Evolutionary conservation across 495 filamentous ascomycete species (phyloP).

Genomic region (Staphylotrichum longicolle): DNA sequence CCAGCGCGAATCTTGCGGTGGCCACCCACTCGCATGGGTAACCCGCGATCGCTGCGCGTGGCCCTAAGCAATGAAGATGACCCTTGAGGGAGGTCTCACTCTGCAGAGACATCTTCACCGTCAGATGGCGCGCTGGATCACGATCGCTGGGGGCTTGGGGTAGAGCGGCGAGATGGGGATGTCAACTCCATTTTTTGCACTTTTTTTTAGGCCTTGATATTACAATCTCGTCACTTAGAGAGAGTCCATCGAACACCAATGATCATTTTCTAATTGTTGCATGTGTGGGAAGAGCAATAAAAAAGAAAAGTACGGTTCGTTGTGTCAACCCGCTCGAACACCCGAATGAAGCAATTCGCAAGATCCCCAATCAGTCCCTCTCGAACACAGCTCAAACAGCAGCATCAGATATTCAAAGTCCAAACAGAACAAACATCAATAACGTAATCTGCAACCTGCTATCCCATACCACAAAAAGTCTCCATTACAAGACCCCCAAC

Average conservation of each 20-base stretch:
- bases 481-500: conserved; percentile 9
- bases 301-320: no score
- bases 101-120: conserved; percentile 54
- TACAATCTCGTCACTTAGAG: background rate
- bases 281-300: no score
- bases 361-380: no score
- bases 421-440: no score
- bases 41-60: conserved; percentile 46
- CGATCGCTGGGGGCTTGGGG: conserved; percentile 52
- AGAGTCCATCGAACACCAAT: no score
- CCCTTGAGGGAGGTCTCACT: conserved; percentile 52
- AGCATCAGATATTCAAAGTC: no score
- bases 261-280: no score
- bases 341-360: no score
- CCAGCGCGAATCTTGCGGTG: conserved; percentile 55
- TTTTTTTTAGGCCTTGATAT: conserved; percentile 29
- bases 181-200: conserved; percentile 44
- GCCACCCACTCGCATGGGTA: conserved; percentile 50
- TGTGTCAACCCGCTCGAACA: no score
- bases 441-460: no score
- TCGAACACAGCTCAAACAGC: no score
- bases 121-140: conserved; percentile 53
- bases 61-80: conserved; percentile 52
- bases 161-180: conserved; percentile 46
- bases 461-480: background rate